phyloP scores from a whole-genome alignment of 2,329 filamentous ascomycete species.

The Macroventuria anomochaeta region DNA sequence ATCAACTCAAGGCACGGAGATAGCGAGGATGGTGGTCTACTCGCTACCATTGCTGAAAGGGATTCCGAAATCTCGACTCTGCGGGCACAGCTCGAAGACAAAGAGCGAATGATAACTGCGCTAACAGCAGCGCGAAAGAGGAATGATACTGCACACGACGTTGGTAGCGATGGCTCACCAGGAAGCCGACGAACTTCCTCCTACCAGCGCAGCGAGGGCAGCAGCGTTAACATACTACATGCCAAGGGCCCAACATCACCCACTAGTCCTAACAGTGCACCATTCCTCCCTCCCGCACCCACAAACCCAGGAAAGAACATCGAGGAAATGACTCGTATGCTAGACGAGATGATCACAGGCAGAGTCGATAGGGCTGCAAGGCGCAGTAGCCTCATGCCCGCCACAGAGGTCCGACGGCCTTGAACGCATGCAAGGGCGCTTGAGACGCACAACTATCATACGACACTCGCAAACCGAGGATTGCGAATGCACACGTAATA shows the following conservation, averaged over 20 bases:
- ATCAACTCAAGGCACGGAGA: constrained; percentile 70
- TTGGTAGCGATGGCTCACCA: constrained; percentile 45
- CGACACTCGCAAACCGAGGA: neutral
- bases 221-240: constrained; percentile 35
- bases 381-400: constrained; percentile 37
- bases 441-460: constrained; percentile 2
- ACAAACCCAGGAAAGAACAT: constrained; percentile 66
- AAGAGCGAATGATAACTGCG: constrained; percentile 90
- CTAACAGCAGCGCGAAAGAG: constrained; percentile 85
- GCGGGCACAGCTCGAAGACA: constrained; percentile 88
- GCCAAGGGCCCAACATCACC: constrained; percentile 36
- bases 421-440: constrained; percentile 11
- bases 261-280: constrained; percentile 27
- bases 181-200: constrained; percentile 46
- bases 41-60: constrained; percentile 79
- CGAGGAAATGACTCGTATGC: constrained; percentile 90
- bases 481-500: neutral
- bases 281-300: constrained; percentile 26
- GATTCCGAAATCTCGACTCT: constrained; percentile 92
- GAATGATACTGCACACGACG: constrained; percentile 76
- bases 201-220: constrained; percentile 42
- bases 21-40: constrained; percentile 78
- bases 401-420: constrained; percentile 26
- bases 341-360: constrained; percentile 94
- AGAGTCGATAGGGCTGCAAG: constrained; percentile 70